A percentile compares a stretch with the other conserved stretches of the same genome.
These are phyloP conservation scores for Anthracocystis walkeri DNA, from an alignment of 1,284 basidiomycete species.

Conservation along the genomic window DNA sequence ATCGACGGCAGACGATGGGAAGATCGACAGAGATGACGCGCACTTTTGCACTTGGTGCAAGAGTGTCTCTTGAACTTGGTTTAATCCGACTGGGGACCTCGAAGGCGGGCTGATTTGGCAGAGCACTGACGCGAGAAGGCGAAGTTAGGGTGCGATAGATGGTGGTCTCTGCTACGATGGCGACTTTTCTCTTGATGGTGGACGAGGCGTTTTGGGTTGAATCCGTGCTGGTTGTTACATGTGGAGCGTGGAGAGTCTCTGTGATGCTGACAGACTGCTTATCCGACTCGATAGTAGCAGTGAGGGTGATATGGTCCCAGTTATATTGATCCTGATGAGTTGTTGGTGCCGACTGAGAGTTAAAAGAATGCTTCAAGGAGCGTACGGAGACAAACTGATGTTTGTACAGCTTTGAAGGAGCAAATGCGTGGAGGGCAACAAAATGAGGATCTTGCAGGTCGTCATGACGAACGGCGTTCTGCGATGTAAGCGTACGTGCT, in stretches of 20 bases:
- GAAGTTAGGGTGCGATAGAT: constrained; percentile 32
- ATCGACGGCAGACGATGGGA: constrained; percentile 27
- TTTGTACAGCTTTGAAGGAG: constrained; percentile 40
- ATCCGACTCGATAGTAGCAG: constrained; percentile 29
- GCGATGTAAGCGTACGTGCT: constrained; percentile 15
- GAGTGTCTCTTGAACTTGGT: constrained; percentile 7
- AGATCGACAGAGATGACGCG: constrained; percentile 35
- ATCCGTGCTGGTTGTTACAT: not conserved
- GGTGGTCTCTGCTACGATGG: constrained; percentile 31
- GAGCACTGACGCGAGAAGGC: not conserved
- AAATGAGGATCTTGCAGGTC: constrained; percentile 22
- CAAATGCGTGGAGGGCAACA: constrained; percentile 37
- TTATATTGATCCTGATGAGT: constrained; percentile 2
- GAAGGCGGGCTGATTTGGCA: constrained; percentile 2
- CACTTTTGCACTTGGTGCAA: constrained; percentile 19
- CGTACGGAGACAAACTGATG: constrained; percentile 44
- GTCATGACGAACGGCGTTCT: not conserved
- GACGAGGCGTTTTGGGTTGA: not conserved
- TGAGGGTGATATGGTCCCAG: constrained; percentile 28
- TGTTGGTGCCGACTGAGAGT: not conserved
- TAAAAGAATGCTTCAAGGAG: constrained; percentile 9
- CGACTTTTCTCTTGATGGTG: constrained; percentile 18
- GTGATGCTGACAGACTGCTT: constrained; percentile 23
- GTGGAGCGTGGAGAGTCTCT: constrained; percentile 18
- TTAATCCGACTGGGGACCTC: constrained; percentile 22